Evolutionary conservation across 2,329 filamentous ascomycete species (phyloP).

Genomic region (Colletotrichum somersetense): DNA sequence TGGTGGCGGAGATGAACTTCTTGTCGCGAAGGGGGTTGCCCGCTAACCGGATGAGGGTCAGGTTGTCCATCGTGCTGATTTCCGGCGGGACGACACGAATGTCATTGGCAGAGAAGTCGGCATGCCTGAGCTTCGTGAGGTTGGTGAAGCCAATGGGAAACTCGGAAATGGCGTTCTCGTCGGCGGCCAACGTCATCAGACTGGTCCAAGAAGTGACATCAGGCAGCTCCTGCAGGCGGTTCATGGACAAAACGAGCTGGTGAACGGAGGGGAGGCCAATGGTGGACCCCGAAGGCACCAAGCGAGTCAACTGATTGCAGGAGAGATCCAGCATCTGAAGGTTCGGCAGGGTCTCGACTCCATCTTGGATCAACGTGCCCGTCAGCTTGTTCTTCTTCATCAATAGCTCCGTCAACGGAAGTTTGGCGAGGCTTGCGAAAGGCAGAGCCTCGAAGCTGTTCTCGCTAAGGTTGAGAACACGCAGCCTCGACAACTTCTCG

Average conservation of each 20-base stretch:
- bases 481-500: conserved; percentile 75
- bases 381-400: conserved; percentile 83
- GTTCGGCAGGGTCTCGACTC: conserved; percentile 68
- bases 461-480: conserved; percentile 82
- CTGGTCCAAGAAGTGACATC: conserved; percentile 80
- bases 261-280: conserved; percentile 80
- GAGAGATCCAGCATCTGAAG: conserved; percentile 84
- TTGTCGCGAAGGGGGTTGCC: conserved; percentile 94
- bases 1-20: conserved; percentile 84
- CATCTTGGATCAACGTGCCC: conserved; percentile 76
- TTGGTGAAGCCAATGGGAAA: conserved; percentile 82
- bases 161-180: conserved; percentile 82
- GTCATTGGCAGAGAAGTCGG: conserved; percentile 88
- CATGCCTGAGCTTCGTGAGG: conserved; percentile 77
- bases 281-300: conserved; percentile 57
- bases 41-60: conserved; percentile 81
- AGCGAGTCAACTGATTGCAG: conserved; percentile 76
- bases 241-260: conserved; percentile 82
- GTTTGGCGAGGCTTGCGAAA: conserved; percentile 73
- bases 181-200: conserved; percentile 79
- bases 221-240: conserved; percentile 80
- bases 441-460: conserved; percentile 81
- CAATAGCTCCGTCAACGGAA: conserved; percentile 80
- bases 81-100: conserved; percentile 81
- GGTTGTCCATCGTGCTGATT: conserved; percentile 82